These are phyloP conservation scores for Lentinula sp. DNA, from an alignment of 768 basidiomycete species.

Conservation along the genomic window DNA sequence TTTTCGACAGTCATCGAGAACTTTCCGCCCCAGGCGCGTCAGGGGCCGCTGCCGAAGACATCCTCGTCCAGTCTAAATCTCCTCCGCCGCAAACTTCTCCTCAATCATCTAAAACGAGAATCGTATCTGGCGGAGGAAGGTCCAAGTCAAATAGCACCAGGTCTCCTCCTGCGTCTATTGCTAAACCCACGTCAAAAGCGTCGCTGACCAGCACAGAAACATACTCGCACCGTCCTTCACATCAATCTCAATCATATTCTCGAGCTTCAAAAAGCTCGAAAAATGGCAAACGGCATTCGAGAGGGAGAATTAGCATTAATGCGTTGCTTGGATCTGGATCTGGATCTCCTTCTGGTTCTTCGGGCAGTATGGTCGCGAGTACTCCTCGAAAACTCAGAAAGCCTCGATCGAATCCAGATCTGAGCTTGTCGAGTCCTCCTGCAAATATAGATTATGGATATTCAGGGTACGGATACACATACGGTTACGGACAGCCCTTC, in stretches of 20 bases:
- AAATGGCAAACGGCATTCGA: not conserved
- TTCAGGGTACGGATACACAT: slow-evolving; percentile 8
- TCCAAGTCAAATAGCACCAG: not conserved
- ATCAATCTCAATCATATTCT: slow-evolving; percentile 2
- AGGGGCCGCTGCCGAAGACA: slow-evolving; percentile 41
- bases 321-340: not conserved
- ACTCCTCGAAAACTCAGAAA: slow-evolving; percentile 51
- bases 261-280: slow-evolving; percentile 1
- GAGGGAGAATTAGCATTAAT: slow-evolving; percentile 5
- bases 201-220: not conserved
- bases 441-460: slow-evolving; percentile 17
- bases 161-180: not conserved
- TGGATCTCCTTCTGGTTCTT: not conserved
- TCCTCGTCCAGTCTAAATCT: slow-evolving; percentile 2
- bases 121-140: not conserved
- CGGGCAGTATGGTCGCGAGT: not conserved
- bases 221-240: not conserved
- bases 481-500: not conserved
- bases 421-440: slow-evolving; percentile 6
- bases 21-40: slow-evolving; percentile 52
- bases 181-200: not conserved
- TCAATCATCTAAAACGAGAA: slow-evolving; percentile 31
- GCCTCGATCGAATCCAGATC: slow-evolving; percentile 69
- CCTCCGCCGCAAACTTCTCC: slow-evolving; percentile 28
- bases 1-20: slow-evolving; percentile 44